Evolutionary conservation across 2,329 filamentous ascomycete genomes (phyloP).

Genomic region (Onygenales sp.): DNA sequence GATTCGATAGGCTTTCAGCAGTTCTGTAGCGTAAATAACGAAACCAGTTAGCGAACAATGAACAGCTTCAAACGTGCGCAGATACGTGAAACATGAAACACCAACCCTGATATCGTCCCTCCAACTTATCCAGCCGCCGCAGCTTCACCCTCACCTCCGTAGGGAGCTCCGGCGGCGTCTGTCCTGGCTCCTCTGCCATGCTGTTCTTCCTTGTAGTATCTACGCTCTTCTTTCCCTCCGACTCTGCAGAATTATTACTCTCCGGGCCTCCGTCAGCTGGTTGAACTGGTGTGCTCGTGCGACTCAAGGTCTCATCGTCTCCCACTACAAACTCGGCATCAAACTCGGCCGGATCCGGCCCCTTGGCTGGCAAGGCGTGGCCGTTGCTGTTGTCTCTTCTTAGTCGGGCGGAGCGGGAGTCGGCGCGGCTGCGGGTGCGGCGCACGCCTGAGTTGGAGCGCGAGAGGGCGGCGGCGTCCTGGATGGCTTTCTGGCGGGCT

Average conservation of each 20-base stretch:
- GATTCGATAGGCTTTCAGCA: conserved; percentile 82
- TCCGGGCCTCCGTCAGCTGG: conserved; percentile 23
- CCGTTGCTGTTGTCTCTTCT: conserved; percentile 31
- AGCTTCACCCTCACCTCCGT: conserved; percentile 67
- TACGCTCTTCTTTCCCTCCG: conserved; percentile 15
- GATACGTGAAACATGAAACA: not conserved
- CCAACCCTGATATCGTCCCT: conserved; percentile 73
- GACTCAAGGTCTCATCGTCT: conserved; percentile 62
- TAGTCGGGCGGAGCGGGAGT: conserved; percentile 20
- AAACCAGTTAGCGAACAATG: not conserved
- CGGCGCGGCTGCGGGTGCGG: conserved; percentile 7
- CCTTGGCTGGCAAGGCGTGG: conserved; percentile 40
- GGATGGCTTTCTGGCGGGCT: conserved; percentile 56
- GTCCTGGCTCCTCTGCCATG: conserved; percentile 6
- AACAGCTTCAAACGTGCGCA: not conserved
- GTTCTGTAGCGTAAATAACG: conserved; percentile 44
- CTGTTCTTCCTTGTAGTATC: conserved; percentile 16
- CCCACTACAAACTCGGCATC: conserved; percentile 80
- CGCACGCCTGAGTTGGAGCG: conserved; percentile 34
- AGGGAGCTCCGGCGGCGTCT: conserved; percentile 49
- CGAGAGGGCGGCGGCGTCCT: conserved; percentile 27
- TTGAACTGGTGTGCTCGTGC: conserved; percentile 48
- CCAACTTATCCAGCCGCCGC: conserved; percentile 80
- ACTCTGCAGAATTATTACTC: conserved; percentile 15
- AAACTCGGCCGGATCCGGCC: conserved; percentile 77